Evolutionary conservation across 345 rosid species (phyloP), one percentile per base, ranked within the genome.

Genomic region (Pelargonium nanum): DNA sequence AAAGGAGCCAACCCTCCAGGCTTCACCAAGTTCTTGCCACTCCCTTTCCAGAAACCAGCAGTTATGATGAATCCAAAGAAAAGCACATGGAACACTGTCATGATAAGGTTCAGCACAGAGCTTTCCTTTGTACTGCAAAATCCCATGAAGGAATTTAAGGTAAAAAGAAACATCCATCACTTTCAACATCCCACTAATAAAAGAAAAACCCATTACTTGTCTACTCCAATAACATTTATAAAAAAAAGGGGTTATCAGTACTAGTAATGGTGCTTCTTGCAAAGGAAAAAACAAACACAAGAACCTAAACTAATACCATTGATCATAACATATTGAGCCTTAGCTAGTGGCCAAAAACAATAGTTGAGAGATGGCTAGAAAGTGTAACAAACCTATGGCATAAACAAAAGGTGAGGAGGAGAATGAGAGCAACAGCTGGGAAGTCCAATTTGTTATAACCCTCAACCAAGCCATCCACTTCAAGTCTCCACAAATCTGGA

Each of bases 91-190:
- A 83, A 84, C 67, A 81, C 77, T 56, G 98, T 91, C 91, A 91
- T 91, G 13, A 83, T 64, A 16, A 86, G 73, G 82, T 91, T 91
- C 82, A 88, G 40, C 55, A 75, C 74, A 6, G 98, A 91, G 78
- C 96, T 86, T 62, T 91, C 92, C 84, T 88, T 91, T 52, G 98
- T 91, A 69, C 98, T 87, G 95, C 80, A 80, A 65, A 12, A 19
- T 1, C 34, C 53, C 50, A 28, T n/a, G 26, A 26, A 61, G 26
- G 16, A 19, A 22, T 4, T n/a, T n/a, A 2, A 2, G 19, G 4
- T 55, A 22, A 20, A 22, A 7, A 55, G 26, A 24, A 52, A 57
- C 22, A 63, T 60, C 60, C 24, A 62, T 75, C 75, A 74, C 57
- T 78, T 69, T 65, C 80, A 71, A 59, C 51, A 65, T 26, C 69